Evolutionary conservation across 495 filamentous ascomycete genomes (phyloP).

Genomic region (Talaromyces nanjingensis): DNA sequence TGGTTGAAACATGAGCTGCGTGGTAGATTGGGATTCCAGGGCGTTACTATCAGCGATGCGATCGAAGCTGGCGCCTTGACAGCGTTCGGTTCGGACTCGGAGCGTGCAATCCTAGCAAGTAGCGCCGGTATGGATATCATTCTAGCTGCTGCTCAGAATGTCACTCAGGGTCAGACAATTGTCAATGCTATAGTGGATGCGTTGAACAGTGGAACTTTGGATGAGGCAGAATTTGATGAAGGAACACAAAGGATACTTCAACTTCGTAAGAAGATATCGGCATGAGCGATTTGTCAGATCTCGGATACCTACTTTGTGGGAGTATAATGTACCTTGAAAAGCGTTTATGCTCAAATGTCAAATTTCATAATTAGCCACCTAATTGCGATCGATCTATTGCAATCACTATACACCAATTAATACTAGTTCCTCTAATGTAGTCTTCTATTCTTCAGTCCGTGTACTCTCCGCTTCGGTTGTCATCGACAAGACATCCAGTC

Average conservation of each 20-base stretch:
- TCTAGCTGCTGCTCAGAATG: slow-evolving; percentile 23
- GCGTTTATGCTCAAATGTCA: neutral
- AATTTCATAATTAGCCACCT: no score
- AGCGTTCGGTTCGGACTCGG: slow-evolving; percentile 19
- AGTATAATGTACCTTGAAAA: neutral
- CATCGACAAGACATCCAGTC: neutral
- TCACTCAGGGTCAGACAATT: slow-evolving; percentile 23
- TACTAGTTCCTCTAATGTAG: neutral
- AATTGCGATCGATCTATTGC: no score
- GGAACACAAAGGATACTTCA: slow-evolving; percentile 19
- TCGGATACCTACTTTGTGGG: neutral
- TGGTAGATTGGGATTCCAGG: slow-evolving; percentile 22
- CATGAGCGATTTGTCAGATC: neutral
- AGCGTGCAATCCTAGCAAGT: slow-evolving; percentile 20
- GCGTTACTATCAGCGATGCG: slow-evolving; percentile 28
- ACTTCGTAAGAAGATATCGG: slow-evolving; percentile 13
- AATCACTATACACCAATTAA: neutral
- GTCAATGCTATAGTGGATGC: slow-evolving; percentile 19
- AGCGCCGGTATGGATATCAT: slow-evolving; percentile 27
- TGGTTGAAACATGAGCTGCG: slow-evolving; percentile 25
- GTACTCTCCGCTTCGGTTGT: neutral
- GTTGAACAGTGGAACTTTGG: slow-evolving; percentile 16
- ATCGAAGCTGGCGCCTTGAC: slow-evolving; percentile 27
- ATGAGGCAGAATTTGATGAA: slow-evolving; percentile 11
- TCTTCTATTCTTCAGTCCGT: neutral